Evolutionary conservation across 208 protist species (phyloP).

Genomic region (Trichomonas gallinae): DNA sequence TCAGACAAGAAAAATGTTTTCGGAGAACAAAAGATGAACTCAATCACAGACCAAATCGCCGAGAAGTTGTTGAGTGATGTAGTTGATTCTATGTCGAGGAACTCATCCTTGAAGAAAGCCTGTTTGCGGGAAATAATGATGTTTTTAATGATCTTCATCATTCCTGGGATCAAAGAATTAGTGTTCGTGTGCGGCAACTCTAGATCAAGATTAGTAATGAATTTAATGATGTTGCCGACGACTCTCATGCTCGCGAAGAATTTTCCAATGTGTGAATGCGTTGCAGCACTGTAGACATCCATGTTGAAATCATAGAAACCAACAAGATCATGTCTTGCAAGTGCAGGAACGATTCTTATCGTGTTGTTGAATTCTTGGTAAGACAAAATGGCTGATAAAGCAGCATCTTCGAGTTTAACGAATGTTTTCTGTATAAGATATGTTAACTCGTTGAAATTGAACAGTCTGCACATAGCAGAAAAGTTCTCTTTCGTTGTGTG

Average conservation of each 20-base stretch:
- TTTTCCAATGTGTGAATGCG: background rate
- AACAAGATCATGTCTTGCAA: background rate
- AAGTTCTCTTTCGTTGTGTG: background rate
- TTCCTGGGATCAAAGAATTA: background rate
- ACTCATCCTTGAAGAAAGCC: background rate
- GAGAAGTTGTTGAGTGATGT: background rate
- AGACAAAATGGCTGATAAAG: background rate
- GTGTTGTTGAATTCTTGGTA: background rate
- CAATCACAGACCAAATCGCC: background rate
- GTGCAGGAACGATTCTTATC: background rate
- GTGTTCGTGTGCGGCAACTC: background rate
- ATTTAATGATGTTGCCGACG: background rate
- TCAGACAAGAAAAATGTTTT: background rate
- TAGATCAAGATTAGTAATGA: background rate
- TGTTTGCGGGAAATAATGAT: background rate
- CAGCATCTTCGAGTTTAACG: background rate
- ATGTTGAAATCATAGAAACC: background rate
- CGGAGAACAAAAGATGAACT: background rate
- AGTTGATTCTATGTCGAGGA: background rate
- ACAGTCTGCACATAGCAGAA: background rate
- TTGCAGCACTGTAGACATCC: background rate
- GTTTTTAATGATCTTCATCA: background rate
- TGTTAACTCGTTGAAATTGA: background rate
- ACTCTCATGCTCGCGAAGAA: background rate
- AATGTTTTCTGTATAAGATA: background rate